A percentile compares a stretch with the other conserved stretches of the same genome.
Conservation (phyloP, 805 yeast genomes). For the Scheffersomyces stipitis region DNA sequence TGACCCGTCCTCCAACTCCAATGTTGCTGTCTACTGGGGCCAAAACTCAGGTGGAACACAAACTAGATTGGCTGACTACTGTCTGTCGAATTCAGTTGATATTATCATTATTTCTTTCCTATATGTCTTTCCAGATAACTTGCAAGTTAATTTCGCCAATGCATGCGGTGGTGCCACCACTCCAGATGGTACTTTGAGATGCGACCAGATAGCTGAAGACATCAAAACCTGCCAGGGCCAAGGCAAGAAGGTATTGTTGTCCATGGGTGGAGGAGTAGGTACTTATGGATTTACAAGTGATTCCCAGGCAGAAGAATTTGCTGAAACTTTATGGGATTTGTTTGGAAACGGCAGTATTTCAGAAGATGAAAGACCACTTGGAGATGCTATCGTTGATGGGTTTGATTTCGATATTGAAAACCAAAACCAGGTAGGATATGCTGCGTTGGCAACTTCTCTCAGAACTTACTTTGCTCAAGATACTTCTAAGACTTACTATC, state of each 20-base stretch:
- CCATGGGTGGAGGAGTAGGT: slow-evolving; percentile 57
- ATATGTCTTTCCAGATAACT: slow-evolving; percentile 49
- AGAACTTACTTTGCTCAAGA: slow-evolving; percentile 15
- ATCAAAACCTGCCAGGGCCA: slow-evolving; percentile 18
- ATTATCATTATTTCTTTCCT: slow-evolving; percentile 72
- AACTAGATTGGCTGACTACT: slow-evolving; percentile 47
- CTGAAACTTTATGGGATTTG: slow-evolving; percentile 26
- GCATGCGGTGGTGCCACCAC: slow-evolving; percentile 2
- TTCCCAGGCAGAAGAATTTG: slow-evolving; percentile 22
- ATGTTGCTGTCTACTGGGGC: slow-evolving; percentile 88
- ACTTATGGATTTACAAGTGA: slow-evolving; percentile 40
- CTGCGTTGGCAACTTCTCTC: slow-evolving; percentile 46
- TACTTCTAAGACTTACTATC: slow-evolving; percentile 57
- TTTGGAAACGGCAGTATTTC: slow-evolving; percentile 20
- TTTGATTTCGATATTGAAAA: slow-evolving; percentile 77
- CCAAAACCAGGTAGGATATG: slow-evolving; percentile 61
- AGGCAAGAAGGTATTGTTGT: slow-evolving; percentile 78
- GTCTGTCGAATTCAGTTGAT: slow-evolving; percentile 68
- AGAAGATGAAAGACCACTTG: slow-evolving; percentile 53
- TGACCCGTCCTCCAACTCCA: slow-evolving; percentile 42
- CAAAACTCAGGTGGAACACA: slow-evolving; percentile 62
- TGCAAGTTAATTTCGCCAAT: slow-evolving; percentile 21
- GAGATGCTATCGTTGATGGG: slow-evolving; percentile 76
- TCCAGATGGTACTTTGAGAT: slow-evolving; percentile 1
- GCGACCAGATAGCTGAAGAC: slow-evolving; percentile 3